phyloP scores from a whole-genome alignment of 2,329 filamentous ascomycete species.

The Aspergillus persii region DNA sequence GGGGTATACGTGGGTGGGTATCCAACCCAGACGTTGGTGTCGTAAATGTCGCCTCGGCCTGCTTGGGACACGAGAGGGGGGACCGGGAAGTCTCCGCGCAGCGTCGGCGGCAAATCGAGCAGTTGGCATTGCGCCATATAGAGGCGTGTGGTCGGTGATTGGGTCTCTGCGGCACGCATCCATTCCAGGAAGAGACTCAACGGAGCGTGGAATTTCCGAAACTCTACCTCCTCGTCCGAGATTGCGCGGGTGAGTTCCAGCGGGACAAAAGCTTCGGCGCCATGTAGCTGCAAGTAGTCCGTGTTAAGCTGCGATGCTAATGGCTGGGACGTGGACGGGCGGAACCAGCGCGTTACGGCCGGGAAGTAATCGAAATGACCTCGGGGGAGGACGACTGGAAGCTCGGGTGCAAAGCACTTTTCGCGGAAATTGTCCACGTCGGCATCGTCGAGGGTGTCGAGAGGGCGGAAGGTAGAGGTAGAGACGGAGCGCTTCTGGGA shows the following conservation, averaged over 20 bases:
- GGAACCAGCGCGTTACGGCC: slow-evolving; percentile 62
- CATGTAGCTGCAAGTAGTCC: slow-evolving; percentile 45
- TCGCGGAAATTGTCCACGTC: slow-evolving; percentile 51
- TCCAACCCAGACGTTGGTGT: slow-evolving; percentile 84
- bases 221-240: slow-evolving; percentile 24
- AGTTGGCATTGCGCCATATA: slow-evolving; percentile 86
- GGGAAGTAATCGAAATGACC: slow-evolving; percentile 48
- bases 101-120: slow-evolving; percentile 59
- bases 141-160: slow-evolving; percentile 44
- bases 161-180: slow-evolving; percentile 32
- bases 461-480: slow-evolving; percentile 1
- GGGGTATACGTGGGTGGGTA: slow-evolving; percentile 84
- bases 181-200: slow-evolving; percentile 64
- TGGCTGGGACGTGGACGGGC: slow-evolving; percentile 34
- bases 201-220: slow-evolving; percentile 48
- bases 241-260: slow-evolving; percentile 53
- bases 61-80: slow-evolving; percentile 62
- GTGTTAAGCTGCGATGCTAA: slow-evolving; percentile 36
- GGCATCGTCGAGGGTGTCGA: slow-evolving; percentile 28
- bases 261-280: slow-evolving; percentile 53
- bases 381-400: slow-evolving; percentile 53
- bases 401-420: slow-evolving; percentile 52
- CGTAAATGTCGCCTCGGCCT: slow-evolving; percentile 82
- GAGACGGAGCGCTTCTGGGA: not conserved
- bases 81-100: slow-evolving; percentile 66